These are phyloP conservation scores for Mycena pura DNA, from an alignment of 768 basidiomycete species.

Conservation along the genomic window DNA sequence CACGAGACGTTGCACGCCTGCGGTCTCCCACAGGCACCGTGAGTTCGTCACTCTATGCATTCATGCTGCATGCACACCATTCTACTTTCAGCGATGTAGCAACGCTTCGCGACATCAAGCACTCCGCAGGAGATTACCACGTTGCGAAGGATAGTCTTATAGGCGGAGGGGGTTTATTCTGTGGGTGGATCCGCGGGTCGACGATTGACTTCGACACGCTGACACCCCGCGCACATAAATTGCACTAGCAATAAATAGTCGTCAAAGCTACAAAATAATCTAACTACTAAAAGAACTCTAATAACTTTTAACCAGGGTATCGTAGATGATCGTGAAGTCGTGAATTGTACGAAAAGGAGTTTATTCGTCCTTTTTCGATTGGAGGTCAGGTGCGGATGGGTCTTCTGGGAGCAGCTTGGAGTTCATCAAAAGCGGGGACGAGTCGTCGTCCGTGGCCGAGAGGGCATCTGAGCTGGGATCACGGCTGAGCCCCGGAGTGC, in stretches of 20 bases:
- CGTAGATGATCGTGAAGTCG: no score
- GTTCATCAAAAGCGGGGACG: slow-evolving; percentile 39
- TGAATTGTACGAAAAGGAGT: slow-evolving; percentile 1
- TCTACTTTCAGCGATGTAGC: slow-evolving; percentile 28
- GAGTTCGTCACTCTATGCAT: not conserved
- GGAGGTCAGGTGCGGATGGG: slow-evolving; percentile 2
- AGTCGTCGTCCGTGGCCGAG: slow-evolving; percentile 42
- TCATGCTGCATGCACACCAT: not conserved
- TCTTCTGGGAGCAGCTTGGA: slow-evolving; percentile 17
- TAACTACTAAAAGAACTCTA: no score
- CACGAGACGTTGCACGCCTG: slow-evolving; percentile 26
- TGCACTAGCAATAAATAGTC: no score
- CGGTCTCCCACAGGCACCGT: slow-evolving; percentile 26
- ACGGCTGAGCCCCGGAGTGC: slow-evolving; percentile 35
- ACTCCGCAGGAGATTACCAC: slow-evolving; percentile 51
- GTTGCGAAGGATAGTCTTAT: slow-evolving; percentile 55
- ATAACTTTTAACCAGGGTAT: no score
- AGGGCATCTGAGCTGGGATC: slow-evolving; percentile 49
- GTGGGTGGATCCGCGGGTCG: slow-evolving; percentile 59
- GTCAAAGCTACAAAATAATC: slow-evolving; percentile 6
- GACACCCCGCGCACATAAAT: no score
- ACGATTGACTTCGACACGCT: not conserved
- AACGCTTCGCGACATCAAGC: slow-evolving; percentile 58
- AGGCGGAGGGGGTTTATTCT: slow-evolving; percentile 54
- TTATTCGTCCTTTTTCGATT: slow-evolving; percentile 40